Percentiles rank a stretch among this genome's conserved stretches.
Conservation (phyloP, 345 rosid genomes). For the Citrus glauca region DNA sequence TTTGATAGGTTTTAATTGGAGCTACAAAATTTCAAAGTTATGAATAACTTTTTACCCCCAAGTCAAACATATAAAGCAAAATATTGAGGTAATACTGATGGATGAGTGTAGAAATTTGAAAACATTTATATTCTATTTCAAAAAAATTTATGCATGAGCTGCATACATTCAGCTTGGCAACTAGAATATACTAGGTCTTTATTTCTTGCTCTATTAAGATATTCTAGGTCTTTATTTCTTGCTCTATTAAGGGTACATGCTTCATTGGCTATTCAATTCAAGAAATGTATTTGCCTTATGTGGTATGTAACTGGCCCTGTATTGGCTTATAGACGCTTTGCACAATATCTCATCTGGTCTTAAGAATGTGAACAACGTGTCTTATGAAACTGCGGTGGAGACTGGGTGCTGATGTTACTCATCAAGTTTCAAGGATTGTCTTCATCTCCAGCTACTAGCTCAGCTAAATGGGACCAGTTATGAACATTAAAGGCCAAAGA, state of each 20-base stretch:
- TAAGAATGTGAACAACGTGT: not conserved
- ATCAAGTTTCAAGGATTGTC: not conserved
- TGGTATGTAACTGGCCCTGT: not conserved
- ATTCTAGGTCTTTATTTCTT: too few relatives aligned
- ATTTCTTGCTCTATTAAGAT: too few relatives aligned
- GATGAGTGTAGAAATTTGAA: not conserved
- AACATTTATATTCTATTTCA: not conserved
- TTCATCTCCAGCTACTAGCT: not conserved
- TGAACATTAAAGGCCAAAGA: not conserved
- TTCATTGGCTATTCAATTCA: not conserved
- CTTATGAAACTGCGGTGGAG: not conserved
- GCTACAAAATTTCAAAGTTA: not conserved
- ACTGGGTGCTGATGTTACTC: not conserved
- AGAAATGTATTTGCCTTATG: not conserved
- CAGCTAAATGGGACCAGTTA: not conserved
- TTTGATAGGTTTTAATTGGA: not conserved
- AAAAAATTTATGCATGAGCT: not conserved
- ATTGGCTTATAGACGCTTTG: not conserved
- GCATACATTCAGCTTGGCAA: not conserved
- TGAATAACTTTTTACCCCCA: not conserved
- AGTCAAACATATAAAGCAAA: not conserved
- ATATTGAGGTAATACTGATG: not conserved
- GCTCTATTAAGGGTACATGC: not conserved
- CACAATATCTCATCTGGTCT: not conserved
- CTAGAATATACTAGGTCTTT: too few relatives aligned